Conservation (phyloP, 78 protist species). For the Dictyostelium brefeldianum region DNA sequence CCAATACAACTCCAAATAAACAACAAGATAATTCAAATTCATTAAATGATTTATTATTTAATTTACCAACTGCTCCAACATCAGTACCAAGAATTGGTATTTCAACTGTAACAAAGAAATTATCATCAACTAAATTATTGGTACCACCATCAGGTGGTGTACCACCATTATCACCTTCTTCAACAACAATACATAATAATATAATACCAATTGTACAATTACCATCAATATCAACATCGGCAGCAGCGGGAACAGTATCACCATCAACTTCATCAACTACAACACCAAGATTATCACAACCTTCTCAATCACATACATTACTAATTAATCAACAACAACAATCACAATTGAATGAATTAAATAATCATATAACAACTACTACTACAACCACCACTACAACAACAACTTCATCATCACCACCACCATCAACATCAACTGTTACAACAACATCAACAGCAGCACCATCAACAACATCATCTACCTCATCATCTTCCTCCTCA, state of each 20-base stretch:
- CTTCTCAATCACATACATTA: not conserved
- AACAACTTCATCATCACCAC: not conserved
- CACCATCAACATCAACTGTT: not conserved
- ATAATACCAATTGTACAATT: not conserved
- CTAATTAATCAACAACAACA: not conserved
- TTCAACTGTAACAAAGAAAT: not conserved
- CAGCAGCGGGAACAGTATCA: no score
- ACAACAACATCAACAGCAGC: not conserved
- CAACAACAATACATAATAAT: not conserved
- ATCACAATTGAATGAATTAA: not conserved
- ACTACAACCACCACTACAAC: not conserved
- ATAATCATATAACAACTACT: not conserved
- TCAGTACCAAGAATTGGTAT: not conserved
- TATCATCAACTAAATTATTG: not conserved
- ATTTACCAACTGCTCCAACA: not conserved
- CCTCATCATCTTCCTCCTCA: not conserved
- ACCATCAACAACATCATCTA: not conserved
- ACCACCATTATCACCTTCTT: not conserved
- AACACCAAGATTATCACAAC: slow-evolving; percentile 5
- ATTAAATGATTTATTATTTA: slow-evolving; percentile 8
- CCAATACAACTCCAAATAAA: not conserved
- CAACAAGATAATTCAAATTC: not conserved
- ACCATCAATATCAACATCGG: not conserved
- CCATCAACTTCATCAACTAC: slow-evolving; percentile 7
- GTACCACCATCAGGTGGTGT: not conserved